Conservation (phyloP, 768 basidiomycete genomes). For the Collybia mongolica region DNA sequence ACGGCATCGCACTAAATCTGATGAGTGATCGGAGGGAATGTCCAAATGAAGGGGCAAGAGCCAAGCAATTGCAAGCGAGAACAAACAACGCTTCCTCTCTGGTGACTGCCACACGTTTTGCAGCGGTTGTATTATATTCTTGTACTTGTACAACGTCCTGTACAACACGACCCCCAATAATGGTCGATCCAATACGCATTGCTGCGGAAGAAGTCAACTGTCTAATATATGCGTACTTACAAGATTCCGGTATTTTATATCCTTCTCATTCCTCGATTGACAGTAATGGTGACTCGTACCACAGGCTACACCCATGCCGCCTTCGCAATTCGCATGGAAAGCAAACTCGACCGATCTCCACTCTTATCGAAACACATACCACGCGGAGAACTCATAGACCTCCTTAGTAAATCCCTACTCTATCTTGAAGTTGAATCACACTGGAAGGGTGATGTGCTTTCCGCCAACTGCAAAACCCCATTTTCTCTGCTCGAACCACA, state of each 20-base stretch:
- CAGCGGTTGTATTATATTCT: too few species aligned
- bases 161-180: conserved; percentile 2
- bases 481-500: conserved; percentile 80
- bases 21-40: conserved; percentile 13
- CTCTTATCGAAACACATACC: conserved; percentile 72
- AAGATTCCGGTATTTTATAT: conserved; percentile 68
- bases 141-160: too few species aligned
- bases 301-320: conserved; percentile 81
- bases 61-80: conserved; percentile 1
- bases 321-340: conserved; percentile 76
- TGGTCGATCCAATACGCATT: conserved; percentile 48
- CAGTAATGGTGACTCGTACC: conserved; percentile 1
- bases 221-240: conserved; percentile 80
- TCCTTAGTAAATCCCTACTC: conserved; percentile 76
- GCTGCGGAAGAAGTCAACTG: conserved; percentile 85
- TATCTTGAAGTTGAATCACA: conserved; percentile 85
- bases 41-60: not conserved
- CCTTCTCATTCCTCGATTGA: not conserved
- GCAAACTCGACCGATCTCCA: conserved; percentile 66
- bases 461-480: conserved; percentile 61
- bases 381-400: conserved; percentile 78
- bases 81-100: conserved; percentile 6
- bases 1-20: conserved; percentile 11
- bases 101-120: not conserved
- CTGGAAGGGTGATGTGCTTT: conserved; percentile 64